Evolutionary conservation across 78 protist genomes (phyloP).

Genomic region (Dictyostelium intermedium): DNA sequence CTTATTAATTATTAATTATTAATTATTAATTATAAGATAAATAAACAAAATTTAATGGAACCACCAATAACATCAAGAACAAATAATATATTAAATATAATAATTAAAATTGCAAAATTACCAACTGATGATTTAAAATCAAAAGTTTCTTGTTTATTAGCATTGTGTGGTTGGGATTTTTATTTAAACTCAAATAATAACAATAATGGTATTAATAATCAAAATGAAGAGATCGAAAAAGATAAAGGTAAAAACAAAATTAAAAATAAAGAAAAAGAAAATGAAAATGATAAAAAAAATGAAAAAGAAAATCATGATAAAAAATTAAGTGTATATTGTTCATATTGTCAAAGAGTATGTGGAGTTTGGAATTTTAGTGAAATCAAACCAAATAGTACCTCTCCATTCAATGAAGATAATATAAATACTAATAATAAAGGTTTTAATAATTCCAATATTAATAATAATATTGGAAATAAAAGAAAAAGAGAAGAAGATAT

Average conservation of each 20-base stretch:
- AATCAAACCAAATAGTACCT: background rate
- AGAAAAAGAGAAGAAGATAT: constrained; percentile 23
- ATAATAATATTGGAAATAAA: background rate
- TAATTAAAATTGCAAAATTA: background rate
- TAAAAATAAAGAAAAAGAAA: background rate
- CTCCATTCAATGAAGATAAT: constrained; percentile 16
- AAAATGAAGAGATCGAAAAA: background rate
- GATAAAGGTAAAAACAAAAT: background rate
- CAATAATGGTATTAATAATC: background rate
- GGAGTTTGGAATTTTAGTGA: constrained; percentile 54
- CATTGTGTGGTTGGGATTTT: constrained; percentile 76
- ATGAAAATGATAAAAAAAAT: background rate
- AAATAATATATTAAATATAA: background rate
- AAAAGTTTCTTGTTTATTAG: constrained; percentile 21
- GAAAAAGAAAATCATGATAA: too few relatives aligned
- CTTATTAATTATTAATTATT: too few relatives aligned
- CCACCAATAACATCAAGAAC: background rate
- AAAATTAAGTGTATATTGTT: constrained; percentile 41
- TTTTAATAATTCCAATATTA: too few relatives aligned
- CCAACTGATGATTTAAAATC: background rate
- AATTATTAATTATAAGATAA: background rate
- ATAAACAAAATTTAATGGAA: background rate
- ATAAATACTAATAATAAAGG: background rate
- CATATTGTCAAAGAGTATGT: constrained; percentile 71
- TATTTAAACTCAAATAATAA: background rate